Conservation (phyloP, 257 asterid genomes). For the Capsicum pubescens region DNA sequence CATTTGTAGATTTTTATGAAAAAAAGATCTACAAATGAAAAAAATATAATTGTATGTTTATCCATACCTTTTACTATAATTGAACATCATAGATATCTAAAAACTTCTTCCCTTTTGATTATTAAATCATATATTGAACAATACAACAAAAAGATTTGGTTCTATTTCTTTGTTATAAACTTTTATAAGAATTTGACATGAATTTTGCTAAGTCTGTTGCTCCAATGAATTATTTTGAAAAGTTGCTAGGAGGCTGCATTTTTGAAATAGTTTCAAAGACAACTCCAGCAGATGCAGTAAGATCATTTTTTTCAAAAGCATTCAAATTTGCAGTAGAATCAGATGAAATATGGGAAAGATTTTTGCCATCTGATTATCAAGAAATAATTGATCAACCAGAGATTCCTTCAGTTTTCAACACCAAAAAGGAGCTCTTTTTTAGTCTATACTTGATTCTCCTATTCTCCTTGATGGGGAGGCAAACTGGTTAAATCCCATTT, state of each 20-base stretch:
- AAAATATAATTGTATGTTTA: not conserved
- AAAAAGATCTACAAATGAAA: no score
- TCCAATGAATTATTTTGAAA: not conserved
- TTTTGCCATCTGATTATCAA: slow-evolving; percentile 38
- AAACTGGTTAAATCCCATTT: slow-evolving; percentile 30
- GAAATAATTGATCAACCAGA: slow-evolving; percentile 31
- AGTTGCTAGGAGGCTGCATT: slow-evolving; percentile 37
- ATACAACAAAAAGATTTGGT: not conserved
- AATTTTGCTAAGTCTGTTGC: not conserved
- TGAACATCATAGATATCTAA: not conserved
- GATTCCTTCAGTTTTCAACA: slow-evolving; percentile 30
- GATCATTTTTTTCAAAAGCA: slow-evolving; percentile 38
- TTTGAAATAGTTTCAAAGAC: slow-evolving; percentile 58
- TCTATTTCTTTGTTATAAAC: not conserved
- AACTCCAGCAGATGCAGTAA: slow-evolving; percentile 48
- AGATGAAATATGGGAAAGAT: slow-evolving; percentile 20
- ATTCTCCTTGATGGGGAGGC: slow-evolving; percentile 39
- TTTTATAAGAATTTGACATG: not conserved
- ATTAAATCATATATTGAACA: not conserved
- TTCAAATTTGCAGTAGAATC: slow-evolving; percentile 21
- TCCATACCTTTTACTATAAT: not conserved
- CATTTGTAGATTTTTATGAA: no score
- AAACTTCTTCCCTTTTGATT: not conserved
- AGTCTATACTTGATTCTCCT: slow-evolving; percentile 30
- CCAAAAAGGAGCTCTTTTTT: slow-evolving; percentile 46